phyloP scores from a whole-genome alignment of 805 yeast species.

The Nakazawaea ishiwadae region DNA sequence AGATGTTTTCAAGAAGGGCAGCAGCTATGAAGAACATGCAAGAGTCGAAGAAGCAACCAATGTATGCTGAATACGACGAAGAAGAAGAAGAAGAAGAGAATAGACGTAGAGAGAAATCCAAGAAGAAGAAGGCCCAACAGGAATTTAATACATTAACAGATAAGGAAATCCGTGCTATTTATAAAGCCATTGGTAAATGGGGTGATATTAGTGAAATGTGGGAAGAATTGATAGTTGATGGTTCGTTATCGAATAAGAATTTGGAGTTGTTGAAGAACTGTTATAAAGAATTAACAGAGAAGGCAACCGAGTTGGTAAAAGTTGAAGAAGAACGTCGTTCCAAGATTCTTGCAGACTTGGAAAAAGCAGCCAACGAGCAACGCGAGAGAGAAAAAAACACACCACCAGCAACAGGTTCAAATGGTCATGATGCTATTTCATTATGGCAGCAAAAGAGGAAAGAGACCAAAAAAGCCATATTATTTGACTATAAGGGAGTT shows the following conservation, averaged over 20 bases:
- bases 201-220: slow-evolving; percentile 78
- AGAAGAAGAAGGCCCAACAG: slow-evolving; percentile 31
- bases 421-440: slow-evolving; percentile 20
- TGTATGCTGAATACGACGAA: slow-evolving; percentile 35
- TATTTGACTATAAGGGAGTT: slow-evolving; percentile 85
- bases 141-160: slow-evolving; percentile 62
- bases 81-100: slow-evolving; percentile 36
- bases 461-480: slow-evolving; percentile 76
- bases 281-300: slow-evolving; percentile 64
- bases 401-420: slow-evolving; percentile 17
- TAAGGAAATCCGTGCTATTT: slow-evolving; percentile 80
- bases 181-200: slow-evolving; percentile 71
- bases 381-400: slow-evolving; percentile 32
- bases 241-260: slow-evolving; percentile 79
- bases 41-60: slow-evolving; percentile 21
- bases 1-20: slow-evolving; percentile 77
- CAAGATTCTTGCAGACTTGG: slow-evolving; percentile 51
- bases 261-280: slow-evolving; percentile 73
- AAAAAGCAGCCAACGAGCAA: slow-evolving; percentile 53
- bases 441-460: slow-evolving; percentile 61
- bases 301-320: slow-evolving; percentile 55
- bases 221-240: slow-evolving; percentile 87
- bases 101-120: slow-evolving; percentile 32
- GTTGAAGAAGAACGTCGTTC: slow-evolving; percentile 63
- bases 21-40: slow-evolving; percentile 63